phyloP scores from a whole-genome alignment of 495 filamentous ascomycete species.

The Mycothermus thermophilus region DNA sequence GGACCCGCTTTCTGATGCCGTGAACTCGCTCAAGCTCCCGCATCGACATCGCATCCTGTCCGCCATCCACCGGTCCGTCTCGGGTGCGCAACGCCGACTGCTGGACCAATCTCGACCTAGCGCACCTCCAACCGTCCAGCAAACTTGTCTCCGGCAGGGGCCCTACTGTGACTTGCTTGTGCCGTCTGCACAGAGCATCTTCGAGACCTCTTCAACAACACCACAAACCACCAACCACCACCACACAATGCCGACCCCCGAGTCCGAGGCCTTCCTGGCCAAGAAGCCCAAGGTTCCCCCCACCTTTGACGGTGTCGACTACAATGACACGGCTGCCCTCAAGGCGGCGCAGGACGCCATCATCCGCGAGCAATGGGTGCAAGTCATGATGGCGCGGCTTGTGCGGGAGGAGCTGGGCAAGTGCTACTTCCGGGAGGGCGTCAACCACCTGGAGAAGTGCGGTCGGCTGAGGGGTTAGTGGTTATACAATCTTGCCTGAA shows the following conservation, averaged over 20 bases:
- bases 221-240: too few relatives aligned
- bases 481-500: not conserved
- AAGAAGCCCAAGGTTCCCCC: constrained; percentile 89
- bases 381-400: constrained; percentile 89
- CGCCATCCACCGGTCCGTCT: constrained; percentile 2
- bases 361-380: constrained; percentile 93
- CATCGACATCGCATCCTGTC: too few relatives aligned
- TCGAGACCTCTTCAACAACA: too few relatives aligned
- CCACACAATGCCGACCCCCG: constrained; percentile 62
- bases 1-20: too few relatives aligned
- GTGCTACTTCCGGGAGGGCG: constrained; percentile 87
- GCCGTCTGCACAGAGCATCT: too few relatives aligned
- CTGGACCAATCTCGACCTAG: constrained; percentile 4
- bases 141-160: too few relatives aligned
- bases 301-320: constrained; percentile 95
- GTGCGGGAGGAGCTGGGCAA: constrained; percentile 89
- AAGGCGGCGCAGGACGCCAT: constrained; percentile 92
- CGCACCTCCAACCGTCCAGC: too few relatives aligned
- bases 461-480: constrained; percentile 77
- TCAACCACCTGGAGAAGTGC: constrained; percentile 97
- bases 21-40: too few relatives aligned
- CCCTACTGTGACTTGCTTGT: too few relatives aligned
- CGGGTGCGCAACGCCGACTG: constrained; percentile 3
- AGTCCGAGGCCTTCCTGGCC: constrained; percentile 82
- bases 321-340: constrained; percentile 73